Evolutionary conservation across 1,284 basidiomycete genomes (phyloP).

Genomic region (Puccinia triticina): DNA sequence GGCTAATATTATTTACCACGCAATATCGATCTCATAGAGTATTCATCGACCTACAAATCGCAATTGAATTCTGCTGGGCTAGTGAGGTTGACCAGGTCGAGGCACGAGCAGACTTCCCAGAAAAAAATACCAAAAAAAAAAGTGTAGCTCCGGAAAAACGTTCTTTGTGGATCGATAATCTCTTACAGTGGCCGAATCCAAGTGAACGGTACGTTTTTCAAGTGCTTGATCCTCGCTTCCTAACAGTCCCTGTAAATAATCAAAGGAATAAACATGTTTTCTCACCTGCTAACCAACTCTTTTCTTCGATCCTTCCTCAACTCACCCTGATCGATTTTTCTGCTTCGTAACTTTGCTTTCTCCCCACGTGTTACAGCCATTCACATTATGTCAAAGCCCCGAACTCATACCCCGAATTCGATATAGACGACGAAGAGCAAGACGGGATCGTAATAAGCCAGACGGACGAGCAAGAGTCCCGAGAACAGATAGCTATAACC

Average conservation of each 20-base stretch:
- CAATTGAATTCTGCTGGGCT: constrained; percentile 33
- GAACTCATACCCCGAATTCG: constrained; percentile 8
- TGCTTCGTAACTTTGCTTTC: background rate
- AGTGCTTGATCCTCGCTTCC: background rate
- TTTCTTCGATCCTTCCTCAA: background rate
- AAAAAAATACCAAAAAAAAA: background rate
- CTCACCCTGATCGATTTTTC: background rate
- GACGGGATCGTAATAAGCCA: background rate
- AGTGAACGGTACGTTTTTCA: constrained; percentile 31
- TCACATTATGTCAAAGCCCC: constrained; percentile 26
- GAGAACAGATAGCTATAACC: background rate
- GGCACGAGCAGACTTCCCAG: background rate
- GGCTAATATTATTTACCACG: constrained; percentile 38
- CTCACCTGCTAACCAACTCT: background rate
- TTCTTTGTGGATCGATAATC: constrained; percentile 29
- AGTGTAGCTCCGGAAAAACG: background rate
- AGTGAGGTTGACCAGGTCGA: constrained; percentile 3
- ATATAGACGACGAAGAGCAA: background rate
- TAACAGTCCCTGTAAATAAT: background rate
- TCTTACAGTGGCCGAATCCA: constrained; percentile 40
- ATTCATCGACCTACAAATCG: constrained; percentile 33
- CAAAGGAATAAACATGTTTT: background rate
- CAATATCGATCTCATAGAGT: constrained; percentile 36
- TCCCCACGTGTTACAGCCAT: constrained; percentile 6
- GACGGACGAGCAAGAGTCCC: background rate